Base-by-base conservation (phyloP, 306 rosid species). In the Carpinus fangiana region DNA sequence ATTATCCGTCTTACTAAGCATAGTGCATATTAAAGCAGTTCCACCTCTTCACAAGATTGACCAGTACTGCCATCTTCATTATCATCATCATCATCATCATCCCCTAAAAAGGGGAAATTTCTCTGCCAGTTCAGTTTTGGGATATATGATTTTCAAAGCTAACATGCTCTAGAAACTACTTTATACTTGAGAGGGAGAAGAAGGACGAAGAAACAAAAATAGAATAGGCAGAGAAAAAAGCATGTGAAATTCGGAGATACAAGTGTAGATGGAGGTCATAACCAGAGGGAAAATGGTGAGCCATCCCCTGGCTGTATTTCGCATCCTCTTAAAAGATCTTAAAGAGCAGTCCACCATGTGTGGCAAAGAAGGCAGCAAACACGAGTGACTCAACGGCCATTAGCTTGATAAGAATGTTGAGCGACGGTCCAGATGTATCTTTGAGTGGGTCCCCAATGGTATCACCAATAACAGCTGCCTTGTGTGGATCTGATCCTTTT, bases 311-410 rank as follows among this genome's bases (percentile, higher is more conserved):
- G 4, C 23, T 55, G 67, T 47, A 41, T 61, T n/a, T 66, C 9
- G 23, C 72, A 53, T 60, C 6, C 2, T 72, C 10, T 6, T 23
- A 28, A 23, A 67, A 89, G 56, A 95, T 74, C 93, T 93, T 96
- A 84, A 93, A 93, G 59, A 96, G 93, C 70, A 96, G 73, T 56
- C 99, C 98, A 23, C 98, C 99, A 9, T 96, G 98, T 0, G 93
- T 93, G 21, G 99, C 98, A 10, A 96, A 96, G 93, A 96, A 93
- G 12, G 98, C 97, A 47, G 98, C 97, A 74, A 96, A 96, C 70
- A 96, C 98, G 0, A 96, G 98, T 3, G 98, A 93, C 86, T 96
- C 99, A 0, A 96, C 98, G 0, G 98, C 99, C 98, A 93, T 96
- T 5, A 96, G 90, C 90, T 96, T 96, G 86, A 96, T 96, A 2